Percentiles rank a stretch among this genome's conserved stretches.
Evolutionary conservation across 1,284 basidiomycete genomes (phyloP).

Genomic region (Paramarasmius palmivorus): DNA sequence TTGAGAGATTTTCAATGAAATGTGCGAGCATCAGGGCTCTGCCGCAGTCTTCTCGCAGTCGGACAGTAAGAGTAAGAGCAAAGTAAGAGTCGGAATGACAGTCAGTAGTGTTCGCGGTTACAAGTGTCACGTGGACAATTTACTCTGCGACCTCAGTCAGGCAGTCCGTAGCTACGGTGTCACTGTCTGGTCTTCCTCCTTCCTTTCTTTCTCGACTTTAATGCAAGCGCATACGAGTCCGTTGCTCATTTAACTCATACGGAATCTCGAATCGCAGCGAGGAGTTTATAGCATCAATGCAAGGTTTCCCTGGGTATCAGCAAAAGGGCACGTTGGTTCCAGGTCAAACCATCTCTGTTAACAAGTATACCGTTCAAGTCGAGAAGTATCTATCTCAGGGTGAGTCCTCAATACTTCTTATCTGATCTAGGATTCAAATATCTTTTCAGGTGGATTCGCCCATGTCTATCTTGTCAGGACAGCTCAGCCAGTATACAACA

Average conservation of each 20-base stretch:
- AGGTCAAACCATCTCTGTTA: slow-evolving; percentile 90
- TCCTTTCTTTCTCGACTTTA: not conserved
- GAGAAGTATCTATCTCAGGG: slow-evolving; percentile 92
- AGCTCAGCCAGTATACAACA: slow-evolving; percentile 81
- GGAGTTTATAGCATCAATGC: slow-evolving; percentile 36
- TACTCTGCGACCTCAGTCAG: no score
- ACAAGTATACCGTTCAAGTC: slow-evolving; percentile 84
- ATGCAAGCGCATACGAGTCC: not conserved
- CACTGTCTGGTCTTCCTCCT: no score
- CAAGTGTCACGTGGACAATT: no score
- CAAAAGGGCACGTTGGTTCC: slow-evolving; percentile 67
- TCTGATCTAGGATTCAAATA: slow-evolving; percentile 6
- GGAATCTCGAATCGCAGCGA: not conserved
- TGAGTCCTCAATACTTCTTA: slow-evolving; percentile 26
- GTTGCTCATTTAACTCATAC: not conserved
- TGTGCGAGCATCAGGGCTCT: no score
- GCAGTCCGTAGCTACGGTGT: no score
- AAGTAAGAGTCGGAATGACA: no score
- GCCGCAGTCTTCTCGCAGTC: no score
- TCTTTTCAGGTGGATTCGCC: slow-evolving; percentile 89
- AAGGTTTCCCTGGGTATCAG: slow-evolving; percentile 36
- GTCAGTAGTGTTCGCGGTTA: no score
- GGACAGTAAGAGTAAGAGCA: no score
- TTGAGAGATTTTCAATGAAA: no score
- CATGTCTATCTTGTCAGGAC: slow-evolving; percentile 97